Base-by-base conservation (phyloP, 768 basidiomycete species). In the Rubroboletus pulcherrimus region DNA sequence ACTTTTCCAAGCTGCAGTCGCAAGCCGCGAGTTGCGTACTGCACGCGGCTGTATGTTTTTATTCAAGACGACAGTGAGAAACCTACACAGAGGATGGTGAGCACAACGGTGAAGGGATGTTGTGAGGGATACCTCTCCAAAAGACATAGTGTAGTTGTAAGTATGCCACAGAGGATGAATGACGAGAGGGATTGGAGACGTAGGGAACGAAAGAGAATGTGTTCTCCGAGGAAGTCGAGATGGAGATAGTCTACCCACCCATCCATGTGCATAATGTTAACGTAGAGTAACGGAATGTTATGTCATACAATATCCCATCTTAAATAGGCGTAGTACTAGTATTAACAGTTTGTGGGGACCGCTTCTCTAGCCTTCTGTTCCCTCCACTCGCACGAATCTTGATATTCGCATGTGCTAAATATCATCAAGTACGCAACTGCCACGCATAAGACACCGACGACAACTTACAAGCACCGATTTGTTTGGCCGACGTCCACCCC, bases 301-400 rank as follows among this genome's bases (percentile, higher is more conserved):
- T 45, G 39, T 64, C 26, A 64, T 60, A 51, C 40, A 33, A 26
- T 17, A 33, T 15, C 35, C 14, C 7, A 26, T 26, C 26, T 5
- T 26, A 26, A 26, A 26, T 26, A 10, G 29, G 10, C 29, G 19
- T 40, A 42, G 26, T 26, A 26, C 26, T 21, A 21, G 5, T 26
- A 26, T 26, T 26, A 26, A 26, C 2, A 21, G 21, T 21, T 26
- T 3, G 26, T 26, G 3, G 26, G 26, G 26, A 21, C 51, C 29
- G 59, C 54, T 46, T 83, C 82, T 54, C 69, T 60, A 24, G 83
- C 84, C 58, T 76, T 78, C 43, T 60, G 53, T 45, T 74, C 75
- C 58, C 90, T 76, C 91, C 91, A 94, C 73, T 94, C 92, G 63
- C 92, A 94, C 12, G 81, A 84, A 3, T 78, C 72, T 33, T 73